Evolutionary conservation across 441 rosid genomes (phyloP).

Genomic region (California macrophylla): DNA sequence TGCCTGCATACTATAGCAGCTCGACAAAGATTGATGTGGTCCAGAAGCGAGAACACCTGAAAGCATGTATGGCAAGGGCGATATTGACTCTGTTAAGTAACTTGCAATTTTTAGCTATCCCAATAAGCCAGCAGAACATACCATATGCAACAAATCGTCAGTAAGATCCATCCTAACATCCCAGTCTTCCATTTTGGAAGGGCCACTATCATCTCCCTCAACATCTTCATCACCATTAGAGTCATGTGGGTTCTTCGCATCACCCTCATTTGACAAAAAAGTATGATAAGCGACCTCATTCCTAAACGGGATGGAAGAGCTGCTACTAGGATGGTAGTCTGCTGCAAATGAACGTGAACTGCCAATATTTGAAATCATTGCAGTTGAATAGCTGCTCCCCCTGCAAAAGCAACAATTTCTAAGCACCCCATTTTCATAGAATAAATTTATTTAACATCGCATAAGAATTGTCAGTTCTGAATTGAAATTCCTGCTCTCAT

Average conservation of each 20-base stretch:
- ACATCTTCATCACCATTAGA: slow-evolving; percentile 37
- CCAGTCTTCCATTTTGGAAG: slow-evolving; percentile 41
- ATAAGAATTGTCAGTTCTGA: neutral
- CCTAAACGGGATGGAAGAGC: slow-evolving; percentile 30
- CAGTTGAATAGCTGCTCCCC: slow-evolving; percentile 26
- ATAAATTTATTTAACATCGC: neutral
- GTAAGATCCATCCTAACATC: slow-evolving; percentile 87
- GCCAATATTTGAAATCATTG: slow-evolving; percentile 31
- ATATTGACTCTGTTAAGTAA: neutral
- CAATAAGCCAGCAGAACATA: slow-evolving; percentile 20
- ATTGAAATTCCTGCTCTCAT: neutral
- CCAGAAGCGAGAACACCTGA: slow-evolving; percentile 93
- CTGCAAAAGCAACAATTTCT: slow-evolving; percentile 24
- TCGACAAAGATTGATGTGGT: slow-evolving; percentile 60
- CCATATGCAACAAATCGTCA: slow-evolving; percentile 90
- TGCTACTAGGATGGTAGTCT: slow-evolving; percentile 25
- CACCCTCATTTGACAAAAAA: slow-evolving; percentile 48
- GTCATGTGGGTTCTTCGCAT: slow-evolving; percentile 31
- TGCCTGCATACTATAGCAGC: slow-evolving; percentile 89
- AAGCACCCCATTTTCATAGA: neutral
- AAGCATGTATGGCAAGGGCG: neutral
- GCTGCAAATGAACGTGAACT: slow-evolving; percentile 33
- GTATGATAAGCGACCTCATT: slow-evolving; percentile 46
- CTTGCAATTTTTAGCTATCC: neutral
- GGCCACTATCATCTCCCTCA: slow-evolving; percentile 34